Percentiles rank a stretch among this genome's conserved stretches.
These are phyloP conservation scores for Suillus weaverae DNA, from an alignment of 768 basidiomycete genomes.

Conservation along the genomic window DNA sequence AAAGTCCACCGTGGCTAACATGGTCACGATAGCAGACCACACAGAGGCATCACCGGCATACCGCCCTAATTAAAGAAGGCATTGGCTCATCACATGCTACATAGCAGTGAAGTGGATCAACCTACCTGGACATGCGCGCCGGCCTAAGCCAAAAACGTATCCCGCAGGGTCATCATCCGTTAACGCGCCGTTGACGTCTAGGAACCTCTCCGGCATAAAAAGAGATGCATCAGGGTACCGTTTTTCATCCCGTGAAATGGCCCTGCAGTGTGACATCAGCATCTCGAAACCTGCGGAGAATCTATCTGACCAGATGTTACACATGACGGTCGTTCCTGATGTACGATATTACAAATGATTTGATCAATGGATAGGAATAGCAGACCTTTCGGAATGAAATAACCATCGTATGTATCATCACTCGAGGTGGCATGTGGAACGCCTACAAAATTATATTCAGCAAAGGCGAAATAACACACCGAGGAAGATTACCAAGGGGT, in stretches of 20 bases:
- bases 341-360: neutral
- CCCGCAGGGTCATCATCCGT: neutral
- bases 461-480: neutral
- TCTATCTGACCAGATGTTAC: neutral
- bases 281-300: neutral
- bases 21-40: constrained; percentile 24
- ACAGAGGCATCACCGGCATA: constrained; percentile 25
- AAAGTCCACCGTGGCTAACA: constrained; percentile 25
- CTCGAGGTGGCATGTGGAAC: constrained; percentile 28
- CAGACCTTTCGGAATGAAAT: constrained; percentile 50
- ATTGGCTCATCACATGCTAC: too few relatives aligned
- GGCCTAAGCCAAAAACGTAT: constrained; percentile 5
- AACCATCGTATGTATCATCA: constrained; percentile 42
- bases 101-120: neutral
- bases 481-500: neutral
- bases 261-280: neutral
- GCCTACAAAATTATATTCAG: neutral
- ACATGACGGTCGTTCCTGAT: neutral
- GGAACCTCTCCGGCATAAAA: constrained; percentile 6
- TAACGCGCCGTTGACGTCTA: neutral
- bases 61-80: constrained; percentile 9
- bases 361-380: neutral
- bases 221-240: neutral
- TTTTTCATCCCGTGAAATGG: constrained; percentile 3
- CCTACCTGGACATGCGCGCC: constrained; percentile 3